These are phyloP conservation scores for Trichoderma hamatum DNA, from an alignment of 2,329 filamentous ascomycete species.

Conservation along the genomic window DNA sequence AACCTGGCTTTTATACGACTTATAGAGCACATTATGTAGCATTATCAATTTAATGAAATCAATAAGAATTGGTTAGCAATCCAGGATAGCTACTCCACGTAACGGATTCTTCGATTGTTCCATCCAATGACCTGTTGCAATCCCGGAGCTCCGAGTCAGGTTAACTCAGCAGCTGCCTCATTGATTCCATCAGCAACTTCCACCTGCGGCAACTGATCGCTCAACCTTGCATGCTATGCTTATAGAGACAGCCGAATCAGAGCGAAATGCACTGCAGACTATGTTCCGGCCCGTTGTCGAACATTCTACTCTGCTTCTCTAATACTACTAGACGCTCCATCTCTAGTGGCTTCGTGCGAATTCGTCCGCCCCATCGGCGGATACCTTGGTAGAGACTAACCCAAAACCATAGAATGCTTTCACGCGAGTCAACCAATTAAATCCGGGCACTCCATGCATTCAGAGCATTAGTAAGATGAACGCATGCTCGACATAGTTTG, in stretches of 20 bases:
- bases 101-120: neutral
- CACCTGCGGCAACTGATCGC: neutral
- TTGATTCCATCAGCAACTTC: neutral
- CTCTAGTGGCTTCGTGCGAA: conserved; percentile 1
- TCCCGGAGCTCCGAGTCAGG: neutral
- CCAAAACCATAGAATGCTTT: neutral
- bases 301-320: neutral
- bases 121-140: neutral
- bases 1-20: neutral
- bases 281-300: neutral
- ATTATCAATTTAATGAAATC: neutral
- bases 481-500: neutral
- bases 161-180: neutral
- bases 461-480: conserved; percentile 9
- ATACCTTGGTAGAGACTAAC: neutral
- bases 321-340: neutral
- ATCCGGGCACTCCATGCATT: neutral
- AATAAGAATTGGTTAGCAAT: neutral
- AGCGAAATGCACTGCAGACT: neutral
- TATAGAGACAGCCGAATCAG: neutral
- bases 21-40: conserved; percentile 1
- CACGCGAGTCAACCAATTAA: neutral
- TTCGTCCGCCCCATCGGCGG: conserved; percentile 3
- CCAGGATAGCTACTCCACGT: neutral
- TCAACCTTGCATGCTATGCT: neutral